A percentile compares a stretch with the other conserved stretches of the same genome.
Conservation (phyloP, 495 filamentous ascomycete genomes). For the Podospora sp. region DNA sequence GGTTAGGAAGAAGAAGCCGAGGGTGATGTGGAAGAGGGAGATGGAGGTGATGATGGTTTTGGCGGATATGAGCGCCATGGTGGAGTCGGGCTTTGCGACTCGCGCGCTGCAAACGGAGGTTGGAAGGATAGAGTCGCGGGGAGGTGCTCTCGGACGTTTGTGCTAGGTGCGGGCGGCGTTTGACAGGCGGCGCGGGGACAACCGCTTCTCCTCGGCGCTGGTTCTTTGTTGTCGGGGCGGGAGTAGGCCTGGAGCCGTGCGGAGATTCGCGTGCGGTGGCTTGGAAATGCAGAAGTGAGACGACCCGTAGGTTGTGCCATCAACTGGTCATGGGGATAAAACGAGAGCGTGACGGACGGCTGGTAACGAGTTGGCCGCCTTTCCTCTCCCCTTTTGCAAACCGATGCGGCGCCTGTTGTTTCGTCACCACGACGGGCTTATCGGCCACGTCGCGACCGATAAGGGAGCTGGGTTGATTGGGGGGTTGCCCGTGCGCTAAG, state of each 20-base stretch:
- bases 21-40: conserved; percentile 77
- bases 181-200: neutral
- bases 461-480: neutral
- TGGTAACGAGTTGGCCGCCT: neutral
- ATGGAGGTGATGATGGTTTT: conserved; percentile 76
- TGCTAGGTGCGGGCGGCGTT: too few species aligned
- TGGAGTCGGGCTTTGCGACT: conserved; percentile 21
- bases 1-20: conserved; percentile 80
- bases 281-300: neutral
- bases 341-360: neutral
- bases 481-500: neutral
- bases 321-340: neutral
- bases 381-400: conserved; percentile 7
- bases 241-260: neutral
- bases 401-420: conserved; percentile 15
- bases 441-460: conserved; percentile 20
- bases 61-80: conserved; percentile 78
- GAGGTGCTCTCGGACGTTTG: too few species aligned
- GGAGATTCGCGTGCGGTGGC: neutral
- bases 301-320: neutral
- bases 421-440: conserved; percentile 19
- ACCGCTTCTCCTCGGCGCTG: neutral
- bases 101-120: neutral
- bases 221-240: too few species aligned
- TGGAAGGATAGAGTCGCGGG: neutral